Evolutionary conservation across 768 basidiomycete species (phyloP).

Genomic region (Suillus sp.): DNA sequence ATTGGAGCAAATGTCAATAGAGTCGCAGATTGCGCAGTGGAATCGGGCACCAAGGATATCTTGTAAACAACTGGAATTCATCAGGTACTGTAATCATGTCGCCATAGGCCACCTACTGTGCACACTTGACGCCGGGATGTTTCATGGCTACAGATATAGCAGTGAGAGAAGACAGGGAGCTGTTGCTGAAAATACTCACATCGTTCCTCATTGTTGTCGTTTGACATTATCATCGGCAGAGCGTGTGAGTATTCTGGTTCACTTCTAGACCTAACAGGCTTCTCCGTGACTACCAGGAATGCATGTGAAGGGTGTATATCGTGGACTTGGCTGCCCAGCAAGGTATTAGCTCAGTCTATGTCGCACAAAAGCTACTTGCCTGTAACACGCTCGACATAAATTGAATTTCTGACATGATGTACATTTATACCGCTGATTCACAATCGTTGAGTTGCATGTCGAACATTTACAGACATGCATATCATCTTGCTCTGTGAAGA

Average conservation of each 20-base stretch:
- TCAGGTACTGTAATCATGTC: not conserved
- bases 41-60: conserved; percentile 93
- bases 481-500: conserved; percentile 70
- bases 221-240: conserved; percentile 26
- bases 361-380: conserved; percentile 43
- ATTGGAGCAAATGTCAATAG: conserved; percentile 83
- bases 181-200: conserved; percentile 44
- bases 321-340: conserved; percentile 70
- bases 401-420: conserved; percentile 77
- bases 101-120: conserved; percentile 61
- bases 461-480: conserved; percentile 67
- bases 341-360: conserved; percentile 11
- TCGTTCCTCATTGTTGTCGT: conserved; percentile 55
- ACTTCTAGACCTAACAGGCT: conserved; percentile 41
- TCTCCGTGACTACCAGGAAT: conserved; percentile 81
- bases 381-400: conserved; percentile 82
- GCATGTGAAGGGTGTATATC: conserved; percentile 90
- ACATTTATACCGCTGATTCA: conserved; percentile 79
- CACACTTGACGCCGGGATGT: conserved; percentile 82
- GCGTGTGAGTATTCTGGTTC: conserved; percentile 40
- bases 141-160: conserved; percentile 53
- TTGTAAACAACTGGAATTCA: conserved; percentile 67
- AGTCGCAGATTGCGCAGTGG: conserved; percentile 88
- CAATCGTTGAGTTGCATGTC: conserved; percentile 69
- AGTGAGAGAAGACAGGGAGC: conserved; percentile 8